phyloP scores from a whole-genome alignment of 2,329 filamentous ascomycete species.

The Scedosporium dehoogii region DNA sequence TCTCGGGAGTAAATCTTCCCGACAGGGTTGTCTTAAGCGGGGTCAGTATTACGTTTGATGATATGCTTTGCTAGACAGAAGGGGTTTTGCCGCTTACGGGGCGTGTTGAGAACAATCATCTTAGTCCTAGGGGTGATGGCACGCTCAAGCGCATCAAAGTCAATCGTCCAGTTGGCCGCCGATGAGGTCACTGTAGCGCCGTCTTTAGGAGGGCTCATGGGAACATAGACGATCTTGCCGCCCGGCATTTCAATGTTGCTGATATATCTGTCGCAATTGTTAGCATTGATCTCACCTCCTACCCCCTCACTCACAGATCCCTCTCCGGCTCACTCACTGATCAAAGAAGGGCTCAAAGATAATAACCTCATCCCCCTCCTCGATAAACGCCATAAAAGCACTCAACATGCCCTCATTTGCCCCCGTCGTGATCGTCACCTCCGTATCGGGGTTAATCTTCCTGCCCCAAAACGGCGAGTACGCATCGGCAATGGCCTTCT shows the following conservation, averaged over 20 bases:
- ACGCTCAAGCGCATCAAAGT: slow-evolving; percentile 71
- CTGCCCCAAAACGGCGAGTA: slow-evolving; percentile 86
- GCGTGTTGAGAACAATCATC: slow-evolving; percentile 88
- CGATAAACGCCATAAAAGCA: slow-evolving; percentile 96
- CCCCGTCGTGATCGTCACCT: slow-evolving; percentile 89
- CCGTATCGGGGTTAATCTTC: slow-evolving; percentile 74
- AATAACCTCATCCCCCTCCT: slow-evolving; percentile 91
- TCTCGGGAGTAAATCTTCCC: slow-evolving; percentile 86
- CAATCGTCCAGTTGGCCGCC: slow-evolving; percentile 77
- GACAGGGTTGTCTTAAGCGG: slow-evolving; percentile 68
- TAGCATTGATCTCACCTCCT: neutral
- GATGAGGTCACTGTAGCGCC: slow-evolving; percentile 73
- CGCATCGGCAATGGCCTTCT: slow-evolving; percentile 84
- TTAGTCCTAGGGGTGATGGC: slow-evolving; percentile 81
- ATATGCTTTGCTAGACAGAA: neutral
- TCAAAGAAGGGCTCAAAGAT: slow-evolving; percentile 99
- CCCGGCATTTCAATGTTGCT: slow-evolving; percentile 98
- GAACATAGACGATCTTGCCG: slow-evolving; percentile 88
- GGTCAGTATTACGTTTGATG: neutral
- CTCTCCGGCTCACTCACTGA: slow-evolving; percentile 43
- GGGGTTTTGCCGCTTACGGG: slow-evolving; percentile 28
- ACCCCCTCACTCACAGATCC: neutral
- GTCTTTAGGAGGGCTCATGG: slow-evolving; percentile 78
- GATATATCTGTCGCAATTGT: slow-evolving; percentile 53
- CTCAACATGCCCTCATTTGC: slow-evolving; percentile 89